phyloP scores from a whole-genome alignment of 2,329 filamentous ascomycete genomes.

The Rhinocladiella similis region DNA sequence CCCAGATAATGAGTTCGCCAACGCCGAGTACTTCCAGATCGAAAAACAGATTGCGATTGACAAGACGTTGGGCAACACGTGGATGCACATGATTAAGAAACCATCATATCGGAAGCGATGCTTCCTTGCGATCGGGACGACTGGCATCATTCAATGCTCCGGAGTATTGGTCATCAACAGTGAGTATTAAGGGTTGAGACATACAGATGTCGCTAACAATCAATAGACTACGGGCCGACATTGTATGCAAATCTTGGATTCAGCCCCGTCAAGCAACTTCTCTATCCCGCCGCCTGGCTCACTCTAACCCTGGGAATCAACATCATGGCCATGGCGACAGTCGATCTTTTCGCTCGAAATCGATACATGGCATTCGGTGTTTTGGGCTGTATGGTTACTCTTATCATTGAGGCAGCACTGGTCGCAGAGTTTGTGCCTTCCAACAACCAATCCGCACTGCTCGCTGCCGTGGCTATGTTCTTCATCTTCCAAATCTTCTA shows the following conservation, averaged over 20 bases:
- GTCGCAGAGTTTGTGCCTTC: conserved; percentile 38
- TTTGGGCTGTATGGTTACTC: conserved; percentile 41
- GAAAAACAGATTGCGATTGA: conserved; percentile 26
- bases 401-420: conserved; percentile 42
- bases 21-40: conserved; percentile 29
- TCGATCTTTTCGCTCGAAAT: conserved; percentile 25
- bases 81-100: conserved; percentile 23
- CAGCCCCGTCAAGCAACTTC: conserved; percentile 31
- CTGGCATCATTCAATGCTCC: conserved; percentile 33
- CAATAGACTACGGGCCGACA: conserved; percentile 40
- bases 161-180: conserved; percentile 43
- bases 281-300: conserved; percentile 24
- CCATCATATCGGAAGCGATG: conserved; percentile 24
- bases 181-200: too few species aligned
- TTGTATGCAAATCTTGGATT: conserved; percentile 50
- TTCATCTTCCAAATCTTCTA: conserved; percentile 42
- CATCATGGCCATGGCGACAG: conserved; percentile 16
- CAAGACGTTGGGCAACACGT: conserved; percentile 20
- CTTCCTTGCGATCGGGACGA: conserved; percentile 20
- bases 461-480: conserved; percentile 42
- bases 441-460: conserved; percentile 33
- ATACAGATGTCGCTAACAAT: too few species aligned
- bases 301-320: conserved; percentile 27
- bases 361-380: conserved; percentile 35
- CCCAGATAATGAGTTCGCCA: conserved; percentile 14